These are phyloP conservation scores for Melampsora americana DNA, from an alignment of 1,284 basidiomycete genomes.

Conservation along the genomic window DNA sequence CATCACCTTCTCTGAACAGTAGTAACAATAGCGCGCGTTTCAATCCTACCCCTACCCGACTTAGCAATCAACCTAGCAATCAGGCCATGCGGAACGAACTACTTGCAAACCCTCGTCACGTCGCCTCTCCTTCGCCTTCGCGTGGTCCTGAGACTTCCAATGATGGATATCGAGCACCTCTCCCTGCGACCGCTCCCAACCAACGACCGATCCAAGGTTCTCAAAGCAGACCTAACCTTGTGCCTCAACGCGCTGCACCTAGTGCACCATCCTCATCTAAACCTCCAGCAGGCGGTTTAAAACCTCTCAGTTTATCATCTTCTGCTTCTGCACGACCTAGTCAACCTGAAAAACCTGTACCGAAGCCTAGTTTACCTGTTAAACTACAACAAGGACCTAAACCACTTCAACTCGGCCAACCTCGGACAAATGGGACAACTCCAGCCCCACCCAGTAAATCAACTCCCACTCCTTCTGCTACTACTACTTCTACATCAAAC, in stretches of 20 bases:
- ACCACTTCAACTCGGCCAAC: slow-evolving; percentile 44
- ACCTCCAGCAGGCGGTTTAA: slow-evolving; percentile 9
- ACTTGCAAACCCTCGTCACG: slow-evolving; percentile 11
- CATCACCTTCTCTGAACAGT: too few species aligned
- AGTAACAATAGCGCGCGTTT: slow-evolving; percentile 55
- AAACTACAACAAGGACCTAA: slow-evolving; percentile 45
- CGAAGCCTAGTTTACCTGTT: background rate
- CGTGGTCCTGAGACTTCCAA: background rate
- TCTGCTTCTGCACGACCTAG: slow-evolving; percentile 43
- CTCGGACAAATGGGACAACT: slow-evolving; percentile 51
- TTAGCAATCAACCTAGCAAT: slow-evolving; percentile 52
- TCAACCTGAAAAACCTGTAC: background rate
- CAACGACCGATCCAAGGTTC: background rate
- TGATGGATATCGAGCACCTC: background rate
- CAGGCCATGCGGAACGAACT: background rate
- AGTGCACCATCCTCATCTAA: slow-evolving; percentile 3
- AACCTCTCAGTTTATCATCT: slow-evolving; percentile 43
- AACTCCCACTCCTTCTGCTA: slow-evolving; percentile 54
- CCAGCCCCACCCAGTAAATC: slow-evolving; percentile 58
- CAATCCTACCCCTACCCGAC: slow-evolving; percentile 57
- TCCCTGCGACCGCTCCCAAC: background rate
- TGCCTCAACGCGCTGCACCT: slow-evolving; percentile 35
- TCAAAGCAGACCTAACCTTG: slow-evolving; percentile 21
- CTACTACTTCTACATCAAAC: background rate
- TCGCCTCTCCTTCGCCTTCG: background rate